These are phyloP conservation scores for Allomyces javanicus DNA, from an alignment of 192 early-diverging fungal genomes.

Conservation along the genomic window DNA sequence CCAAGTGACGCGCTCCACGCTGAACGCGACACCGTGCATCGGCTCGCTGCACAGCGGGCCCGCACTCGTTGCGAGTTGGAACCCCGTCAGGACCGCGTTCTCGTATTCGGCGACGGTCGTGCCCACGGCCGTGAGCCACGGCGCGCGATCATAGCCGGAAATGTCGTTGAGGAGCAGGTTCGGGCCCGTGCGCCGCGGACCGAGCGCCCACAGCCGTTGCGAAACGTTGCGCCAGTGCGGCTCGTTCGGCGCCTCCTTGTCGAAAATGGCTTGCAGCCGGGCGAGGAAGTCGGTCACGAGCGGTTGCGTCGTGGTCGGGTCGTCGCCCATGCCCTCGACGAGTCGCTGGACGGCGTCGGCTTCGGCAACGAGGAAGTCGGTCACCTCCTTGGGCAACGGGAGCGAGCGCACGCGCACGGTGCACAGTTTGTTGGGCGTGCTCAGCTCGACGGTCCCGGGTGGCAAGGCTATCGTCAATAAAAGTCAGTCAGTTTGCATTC, in stretches of 20 bases:
- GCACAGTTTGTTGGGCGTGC: constrained; percentile 36
- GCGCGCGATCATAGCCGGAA: constrained; percentile 16
- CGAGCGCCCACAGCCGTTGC: constrained; percentile 59
- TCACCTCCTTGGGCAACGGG: constrained; percentile 32
- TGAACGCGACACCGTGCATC: constrained; percentile 61
- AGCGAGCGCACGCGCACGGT: constrained; percentile 44
- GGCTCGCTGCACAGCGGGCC: constrained; percentile 94
- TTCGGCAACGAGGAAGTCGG: not conserved
- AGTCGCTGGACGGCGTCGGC: constrained; percentile 2
- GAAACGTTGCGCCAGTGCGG: constrained; percentile 13
- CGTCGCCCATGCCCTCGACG: too few species aligned
- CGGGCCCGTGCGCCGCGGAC: constrained; percentile 58
- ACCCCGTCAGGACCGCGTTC: constrained; percentile 65
- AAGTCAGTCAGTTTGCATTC: not conserved
- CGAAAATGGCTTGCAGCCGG: constrained; percentile 10
- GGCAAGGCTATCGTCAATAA: constrained; percentile 11
- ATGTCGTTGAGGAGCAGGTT: constrained; percentile 57
- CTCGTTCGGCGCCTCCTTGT: constrained; percentile 8
- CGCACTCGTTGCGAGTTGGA: constrained; percentile 72
- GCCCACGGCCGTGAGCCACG: constrained; percentile 7
- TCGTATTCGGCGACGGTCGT: constrained; percentile 15
- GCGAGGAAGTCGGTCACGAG: constrained; percentile 7
- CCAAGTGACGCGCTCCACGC: constrained; percentile 39
- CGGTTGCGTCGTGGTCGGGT: not conserved
- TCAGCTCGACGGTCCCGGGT: constrained; percentile 36